Evolutionary conservation across 768 basidiomycete species (phyloP), one percentile per base, ranked within the genome.

Genomic region (Leucosporidium creatinivorum): DNA sequence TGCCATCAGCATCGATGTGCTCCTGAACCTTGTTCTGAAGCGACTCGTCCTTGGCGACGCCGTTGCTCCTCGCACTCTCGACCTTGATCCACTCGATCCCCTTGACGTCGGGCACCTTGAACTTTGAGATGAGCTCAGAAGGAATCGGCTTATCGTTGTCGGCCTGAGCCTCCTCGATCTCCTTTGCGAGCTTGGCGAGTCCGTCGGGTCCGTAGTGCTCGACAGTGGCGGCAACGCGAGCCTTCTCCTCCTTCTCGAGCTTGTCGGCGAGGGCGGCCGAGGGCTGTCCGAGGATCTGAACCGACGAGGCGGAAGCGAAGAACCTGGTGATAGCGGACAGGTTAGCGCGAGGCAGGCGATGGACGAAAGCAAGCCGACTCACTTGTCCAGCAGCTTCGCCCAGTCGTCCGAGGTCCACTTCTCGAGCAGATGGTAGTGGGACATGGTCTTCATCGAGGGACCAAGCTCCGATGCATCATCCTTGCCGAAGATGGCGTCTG

Each of bases 81-180:
- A 86, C 85, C 3, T 89, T 86, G 65, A 98, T 92, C 91, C 93
- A 98, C 10, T 88, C 85, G 72, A 99, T 93, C 66, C 84, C 88
- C 76, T 87, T 87, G 49, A 94, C 90, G 73, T 89, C 85, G 0
- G 93, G 94, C 31, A 97, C 85, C n/a, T 87, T 88, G 82, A 98
- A 98, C 19, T 83, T 81, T 3, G 85, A 87, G 44, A 99, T 78
- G 67, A 97, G 82, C 30, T 89, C 86, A 19, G 81, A 80, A 3
- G 96, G 94, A 51, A 97, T 91, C 19, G 87, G 85, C 67, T 79
- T 80, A 65, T 89, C 89, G 76, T 98, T 89, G 75, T 93, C 89
- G 26, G 83, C 83, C 79, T 97, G 94, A 7, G 96, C 91, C 47
- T 81, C 84, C 73, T 91, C 86, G 18, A 98, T 81, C 69, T 83